Percentiles rank a stretch among this genome's conserved stretches.
phyloP scores from a whole-genome alignment of 345 rosid genomes.

The Acer negundo region DNA sequence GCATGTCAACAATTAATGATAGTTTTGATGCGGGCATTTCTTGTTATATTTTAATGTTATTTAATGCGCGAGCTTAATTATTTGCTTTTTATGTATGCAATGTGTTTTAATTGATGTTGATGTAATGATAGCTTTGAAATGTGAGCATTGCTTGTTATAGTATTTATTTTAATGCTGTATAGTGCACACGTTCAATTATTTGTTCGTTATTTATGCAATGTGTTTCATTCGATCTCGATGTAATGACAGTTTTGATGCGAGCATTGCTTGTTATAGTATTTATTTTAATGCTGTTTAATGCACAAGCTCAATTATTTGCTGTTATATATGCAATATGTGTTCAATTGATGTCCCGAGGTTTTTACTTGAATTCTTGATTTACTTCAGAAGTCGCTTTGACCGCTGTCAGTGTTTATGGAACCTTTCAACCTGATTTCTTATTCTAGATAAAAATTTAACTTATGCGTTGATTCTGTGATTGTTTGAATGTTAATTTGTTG shows the following conservation, averaged over 20 bases:
- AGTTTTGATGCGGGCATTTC: neutral
- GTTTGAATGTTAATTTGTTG: slow-evolving; percentile 12
- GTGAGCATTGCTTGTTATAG: neutral
- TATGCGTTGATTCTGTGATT: neutral
- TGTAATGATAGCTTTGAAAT: neutral
- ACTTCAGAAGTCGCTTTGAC: neutral
- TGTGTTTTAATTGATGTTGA: neutral
- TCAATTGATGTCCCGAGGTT: neutral
- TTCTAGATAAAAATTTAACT: neutral
- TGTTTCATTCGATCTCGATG: neutral
- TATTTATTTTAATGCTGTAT: neutral
- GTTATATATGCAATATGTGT: neutral
- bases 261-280: neutral
- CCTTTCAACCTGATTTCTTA: neutral
- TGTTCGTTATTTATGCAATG: neutral
- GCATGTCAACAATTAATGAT: neutral
- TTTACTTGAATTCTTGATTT: neutral
- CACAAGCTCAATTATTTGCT: neutral
- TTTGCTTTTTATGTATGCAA: slow-evolving; percentile 1
- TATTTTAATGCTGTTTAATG: neutral
- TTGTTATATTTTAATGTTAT: neutral
- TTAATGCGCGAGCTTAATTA: neutral
- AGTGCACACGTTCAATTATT: neutral
- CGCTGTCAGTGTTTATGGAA: neutral
- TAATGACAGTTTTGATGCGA: neutral